A percentile compares a stretch with the other conserved stretches of the same genome.
phyloP scores from a whole-genome alignment of 116 monocot genomes.

The Trichopus zeylanicus region DNA sequence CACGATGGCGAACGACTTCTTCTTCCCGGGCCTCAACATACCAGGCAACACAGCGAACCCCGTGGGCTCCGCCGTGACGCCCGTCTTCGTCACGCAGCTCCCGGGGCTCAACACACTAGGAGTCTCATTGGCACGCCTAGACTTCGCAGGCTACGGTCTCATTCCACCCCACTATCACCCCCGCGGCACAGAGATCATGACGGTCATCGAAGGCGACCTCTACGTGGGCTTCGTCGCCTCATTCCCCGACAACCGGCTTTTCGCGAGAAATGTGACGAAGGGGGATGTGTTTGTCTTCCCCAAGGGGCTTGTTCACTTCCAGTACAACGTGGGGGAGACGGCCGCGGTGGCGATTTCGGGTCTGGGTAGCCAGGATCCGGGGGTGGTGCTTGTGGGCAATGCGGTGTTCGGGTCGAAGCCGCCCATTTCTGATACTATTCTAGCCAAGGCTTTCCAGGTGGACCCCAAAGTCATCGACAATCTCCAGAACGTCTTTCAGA shows the following conservation, averaged over 20 bases:
- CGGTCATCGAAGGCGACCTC: slow-evolving; percentile 28
- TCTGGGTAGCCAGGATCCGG: slow-evolving; percentile 46
- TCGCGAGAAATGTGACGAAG: slow-evolving; percentile 15
- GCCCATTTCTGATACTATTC: slow-evolving; percentile 22
- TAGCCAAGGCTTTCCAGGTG: slow-evolving; percentile 33
- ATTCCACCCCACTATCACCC: slow-evolving; percentile 44
- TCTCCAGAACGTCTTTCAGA: background rate
- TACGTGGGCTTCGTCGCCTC: slow-evolving; percentile 40
- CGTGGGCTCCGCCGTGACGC: slow-evolving; percentile 28
- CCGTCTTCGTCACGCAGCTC: slow-evolving; percentile 13
- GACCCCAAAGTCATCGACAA: slow-evolving; percentile 1
- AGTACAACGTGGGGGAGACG: slow-evolving; percentile 10
- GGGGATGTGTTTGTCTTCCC: slow-evolving; percentile 54
- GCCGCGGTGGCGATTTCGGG: slow-evolving; percentile 18
- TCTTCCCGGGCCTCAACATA: slow-evolving; percentile 25
- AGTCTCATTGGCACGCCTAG: slow-evolving; percentile 29
- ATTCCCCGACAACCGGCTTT: slow-evolving; percentile 17
- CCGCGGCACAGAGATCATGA: slow-evolving; percentile 24
- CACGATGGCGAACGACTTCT: slow-evolving; percentile 29
- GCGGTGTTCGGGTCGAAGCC: slow-evolving; percentile 41
- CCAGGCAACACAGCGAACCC: slow-evolving; percentile 25
- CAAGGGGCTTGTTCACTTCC: slow-evolving; percentile 38
- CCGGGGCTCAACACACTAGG: slow-evolving; percentile 56
- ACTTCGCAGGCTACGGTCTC: slow-evolving; percentile 26
- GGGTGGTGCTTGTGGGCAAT: slow-evolving; percentile 21